Evolutionary conservation across 2,329 filamentous ascomycete genomes (phyloP).

Genomic region (Knufia fluminis): DNA sequence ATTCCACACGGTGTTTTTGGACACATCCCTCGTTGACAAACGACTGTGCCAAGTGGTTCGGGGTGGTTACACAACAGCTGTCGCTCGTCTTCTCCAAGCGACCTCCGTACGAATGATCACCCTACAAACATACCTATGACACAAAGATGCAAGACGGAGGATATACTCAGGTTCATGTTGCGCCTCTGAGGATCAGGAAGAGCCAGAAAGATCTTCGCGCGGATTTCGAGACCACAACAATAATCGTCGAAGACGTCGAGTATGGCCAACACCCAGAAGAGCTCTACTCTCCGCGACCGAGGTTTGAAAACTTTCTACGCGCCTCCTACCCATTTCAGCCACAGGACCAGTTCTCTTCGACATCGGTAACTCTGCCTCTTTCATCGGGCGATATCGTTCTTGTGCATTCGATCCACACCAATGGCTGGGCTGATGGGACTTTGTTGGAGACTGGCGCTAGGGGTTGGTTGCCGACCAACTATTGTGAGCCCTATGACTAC

Average conservation of each 20-base stretch:
- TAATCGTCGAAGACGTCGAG: constrained; percentile 19
- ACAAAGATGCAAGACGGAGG: constrained; percentile 6
- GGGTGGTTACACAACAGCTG: too few relatives aligned
- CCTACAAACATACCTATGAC: not conserved
- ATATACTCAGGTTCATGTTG: constrained; percentile 14
- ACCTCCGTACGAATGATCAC: not conserved
- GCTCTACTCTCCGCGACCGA: constrained; percentile 43
- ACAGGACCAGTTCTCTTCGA: constrained; percentile 63
- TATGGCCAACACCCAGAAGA: constrained; percentile 39
- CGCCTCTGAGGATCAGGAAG: constrained; percentile 23
- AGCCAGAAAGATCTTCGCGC: constrained; percentile 10
- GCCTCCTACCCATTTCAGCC: constrained; percentile 91
- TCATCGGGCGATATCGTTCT: constrained; percentile 86
- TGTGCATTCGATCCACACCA: constrained; percentile 93
- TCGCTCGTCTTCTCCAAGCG: not conserved
- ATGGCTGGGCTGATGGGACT: constrained; percentile 97
- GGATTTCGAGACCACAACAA: constrained; percentile 5
- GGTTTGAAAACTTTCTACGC: constrained; percentile 90
- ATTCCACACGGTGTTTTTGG: not conserved
- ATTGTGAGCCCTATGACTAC: constrained; percentile 90
- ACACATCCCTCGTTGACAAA: not conserved
- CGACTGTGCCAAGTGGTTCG: too few relatives aligned
- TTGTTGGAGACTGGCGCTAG: constrained; percentile 73
- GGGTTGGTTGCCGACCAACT: constrained; percentile 96
- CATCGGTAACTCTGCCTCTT: constrained; percentile 78